These are phyloP conservation scores for Colletotrichum chlorophyti DNA, from an alignment of 2,329 filamentous ascomycete species.

Conservation along the genomic window DNA sequence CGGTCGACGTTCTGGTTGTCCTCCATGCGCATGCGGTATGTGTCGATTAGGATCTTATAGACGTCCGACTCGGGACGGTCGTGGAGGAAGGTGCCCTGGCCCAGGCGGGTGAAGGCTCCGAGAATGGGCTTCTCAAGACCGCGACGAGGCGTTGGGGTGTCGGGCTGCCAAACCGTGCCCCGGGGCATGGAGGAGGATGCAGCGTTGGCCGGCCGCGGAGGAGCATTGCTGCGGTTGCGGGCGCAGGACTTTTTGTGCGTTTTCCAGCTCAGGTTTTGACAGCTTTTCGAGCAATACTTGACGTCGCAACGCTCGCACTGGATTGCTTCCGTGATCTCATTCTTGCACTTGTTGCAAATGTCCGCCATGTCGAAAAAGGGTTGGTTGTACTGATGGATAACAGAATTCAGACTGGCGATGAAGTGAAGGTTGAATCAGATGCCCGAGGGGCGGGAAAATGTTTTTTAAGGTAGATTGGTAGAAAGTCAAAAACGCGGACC, in stretches of 20 bases:
- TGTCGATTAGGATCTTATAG: constrained; percentile 53
- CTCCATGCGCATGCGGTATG: constrained; percentile 53
- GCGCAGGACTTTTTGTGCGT: constrained; percentile 52
- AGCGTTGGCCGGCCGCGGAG: neutral
- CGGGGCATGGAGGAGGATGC: neutral
- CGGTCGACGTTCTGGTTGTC: constrained; percentile 41
- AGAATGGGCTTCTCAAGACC: constrained; percentile 38
- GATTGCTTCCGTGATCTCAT: too few relatives aligned
- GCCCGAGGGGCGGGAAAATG: too few relatives aligned
- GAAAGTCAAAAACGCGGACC: too few relatives aligned
- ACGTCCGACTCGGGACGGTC: constrained; percentile 49
- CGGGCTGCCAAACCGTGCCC: neutral
- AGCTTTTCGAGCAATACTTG: constrained; percentile 57
- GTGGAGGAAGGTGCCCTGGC: constrained; percentile 49
- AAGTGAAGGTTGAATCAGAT: too few relatives aligned
- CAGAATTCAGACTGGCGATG: too few relatives aligned
- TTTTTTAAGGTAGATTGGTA: too few relatives aligned
- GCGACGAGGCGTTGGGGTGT: constrained; percentile 31
- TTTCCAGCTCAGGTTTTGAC: constrained; percentile 59
- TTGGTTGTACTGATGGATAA: too few relatives aligned
- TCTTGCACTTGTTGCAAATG: too few relatives aligned
- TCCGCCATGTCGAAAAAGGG: too few relatives aligned
- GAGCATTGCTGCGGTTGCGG: neutral
- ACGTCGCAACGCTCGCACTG: neutral
- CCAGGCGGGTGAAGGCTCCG: constrained; percentile 48